Evolutionary conservation across 169 alveolate species (phyloP), one percentile per base, ranked within the genome.

Genomic region (Eimeria brunetti): DNA sequence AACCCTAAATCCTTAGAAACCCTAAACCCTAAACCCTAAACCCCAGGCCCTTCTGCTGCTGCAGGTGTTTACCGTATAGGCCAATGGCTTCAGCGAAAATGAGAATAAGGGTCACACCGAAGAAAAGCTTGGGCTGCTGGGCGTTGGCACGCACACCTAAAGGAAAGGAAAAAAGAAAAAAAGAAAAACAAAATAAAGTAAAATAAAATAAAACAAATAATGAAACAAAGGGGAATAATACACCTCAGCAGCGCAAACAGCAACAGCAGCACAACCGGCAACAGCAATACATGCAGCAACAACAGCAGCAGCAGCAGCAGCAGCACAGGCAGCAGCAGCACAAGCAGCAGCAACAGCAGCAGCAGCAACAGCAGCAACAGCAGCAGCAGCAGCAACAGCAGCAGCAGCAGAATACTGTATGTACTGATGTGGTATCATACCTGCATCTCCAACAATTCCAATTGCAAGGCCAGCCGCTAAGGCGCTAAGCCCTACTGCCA

Each of bases 391-490:
- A 24, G 67, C 67, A 33, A 69, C 20, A n/a, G 2, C 27, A 27
- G 2, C 41, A 69, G 1, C 14, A 9, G 20, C 20, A 69, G 6
- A 27, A 12, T 12, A 38, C 18, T 18, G 41, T 49, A 81, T n/a
- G 51, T 9, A 51, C 53, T 2, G 27, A 11, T 38, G 1, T 41
- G 7, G 20, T 78, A n/a, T 14, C 75, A 7, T 75, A 91, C 99
- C 99, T 38, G 99, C 99, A 96, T 99, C 99, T 83, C 99, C 99
- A 67, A 99, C 99, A 62, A 99, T 99, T 75, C 99, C 99, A 91
- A 99, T 99, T 84, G 99, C 99, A 56, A 99, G 97, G 58, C 99
- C 99, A 58, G 99, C 99, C 76, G 99, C 99, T 83, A 89, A 49
- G 12, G 96, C 62, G 58, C 97, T 95, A 75, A 96, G 95, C 36